Base-by-base conservation (phyloP, 139 green algal species). In the Picochlorum sp. region DNA sequence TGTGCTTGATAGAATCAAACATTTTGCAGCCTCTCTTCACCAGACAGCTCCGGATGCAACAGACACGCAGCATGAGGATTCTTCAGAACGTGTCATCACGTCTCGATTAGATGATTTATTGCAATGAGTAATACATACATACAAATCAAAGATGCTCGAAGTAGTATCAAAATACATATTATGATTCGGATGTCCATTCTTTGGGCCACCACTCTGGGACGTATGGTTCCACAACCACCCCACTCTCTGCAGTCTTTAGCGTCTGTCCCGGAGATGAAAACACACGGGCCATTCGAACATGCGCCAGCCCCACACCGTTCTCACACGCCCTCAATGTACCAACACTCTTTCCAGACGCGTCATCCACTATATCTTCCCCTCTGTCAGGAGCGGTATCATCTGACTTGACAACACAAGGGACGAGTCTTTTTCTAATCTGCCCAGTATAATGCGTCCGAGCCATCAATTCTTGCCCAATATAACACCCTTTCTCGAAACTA, bases 381-480 rank as follows among this genome's bases (percentile, higher is more conserved):
- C 28, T 13, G 13, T 31, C 31, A 23, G 13, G 13, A 65, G 20
- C 2, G 23, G 8, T n/a, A 59, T 57, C n/a, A 15, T 14, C 41
- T 57, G 20, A 26, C 20, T 18, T 50, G 13, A 52, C 41, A 9
- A 45, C 82, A 23, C 14, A 89, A 73, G 16, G 91, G 86, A 97
- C 81, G 55, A 93, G 66, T 0, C 91, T 77, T 69, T 91, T 91
- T 31, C 91, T 79, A 30, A 97, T 83, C 18, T 92, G 74, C 28
- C 91, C 91, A 28, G 60, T 65, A 62, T 78, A 85, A 60, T 93
- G 79, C 1, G 85, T 87, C 11, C 85, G 68, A 3, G 87, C 87
- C 47, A 84, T 89, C 6, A 94, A 76, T 73, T 95, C 89, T 75
- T 98, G 92, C 0, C 93, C 93, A 18, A 98, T 79, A 73, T 98